Conservation (phyloP, 2,329 filamentous ascomycete species). For the Periconia sp. region DNA sequence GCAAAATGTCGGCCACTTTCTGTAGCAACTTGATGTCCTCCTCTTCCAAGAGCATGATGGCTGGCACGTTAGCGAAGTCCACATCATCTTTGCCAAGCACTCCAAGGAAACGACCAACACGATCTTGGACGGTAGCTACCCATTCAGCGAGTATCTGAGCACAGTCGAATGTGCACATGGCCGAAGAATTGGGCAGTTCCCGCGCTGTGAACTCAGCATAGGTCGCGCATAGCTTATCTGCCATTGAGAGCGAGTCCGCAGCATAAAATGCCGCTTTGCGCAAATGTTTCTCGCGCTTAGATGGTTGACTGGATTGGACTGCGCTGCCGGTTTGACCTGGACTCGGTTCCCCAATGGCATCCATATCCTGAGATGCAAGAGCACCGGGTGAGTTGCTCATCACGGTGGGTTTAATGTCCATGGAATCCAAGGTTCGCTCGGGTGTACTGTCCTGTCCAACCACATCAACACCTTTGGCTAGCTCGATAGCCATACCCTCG, state of each 20-base stretch:
- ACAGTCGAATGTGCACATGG: slow-evolving; percentile 91
- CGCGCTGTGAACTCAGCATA: slow-evolving; percentile 82
- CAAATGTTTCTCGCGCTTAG: slow-evolving; percentile 81
- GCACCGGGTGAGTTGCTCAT: slow-evolving; percentile 18
- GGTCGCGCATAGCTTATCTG: slow-evolving; percentile 80
- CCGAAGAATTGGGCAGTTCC: slow-evolving; percentile 85
- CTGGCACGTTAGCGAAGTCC: slow-evolving; percentile 77
- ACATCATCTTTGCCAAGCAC: slow-evolving; percentile 81
- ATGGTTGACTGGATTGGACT: slow-evolving; percentile 50
- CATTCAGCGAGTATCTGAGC: slow-evolving; percentile 93
- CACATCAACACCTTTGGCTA: slow-evolving; percentile 75
- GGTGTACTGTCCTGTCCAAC: slow-evolving; percentile 70
- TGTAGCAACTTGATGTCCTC: slow-evolving; percentile 84
- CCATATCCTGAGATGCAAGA: slow-evolving; percentile 29
- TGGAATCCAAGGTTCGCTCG: slow-evolving; percentile 37
- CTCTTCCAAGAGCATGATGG: slow-evolving; percentile 86
- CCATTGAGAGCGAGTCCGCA: slow-evolving; percentile 85
- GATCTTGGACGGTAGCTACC: slow-evolving; percentile 89
- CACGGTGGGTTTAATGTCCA: slow-evolving; percentile 24
- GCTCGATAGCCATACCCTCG: slow-evolving; percentile 85
- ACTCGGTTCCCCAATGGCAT: slow-evolving; percentile 22
- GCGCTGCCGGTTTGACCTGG: slow-evolving; percentile 38
- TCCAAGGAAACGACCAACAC: slow-evolving; percentile 86
- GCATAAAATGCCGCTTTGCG: slow-evolving; percentile 96
- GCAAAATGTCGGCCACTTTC: slow-evolving; percentile 79